phyloP scores from a whole-genome alignment of 2,329 filamentous ascomycete genomes.

The Colletotrichum trifolii region DNA sequence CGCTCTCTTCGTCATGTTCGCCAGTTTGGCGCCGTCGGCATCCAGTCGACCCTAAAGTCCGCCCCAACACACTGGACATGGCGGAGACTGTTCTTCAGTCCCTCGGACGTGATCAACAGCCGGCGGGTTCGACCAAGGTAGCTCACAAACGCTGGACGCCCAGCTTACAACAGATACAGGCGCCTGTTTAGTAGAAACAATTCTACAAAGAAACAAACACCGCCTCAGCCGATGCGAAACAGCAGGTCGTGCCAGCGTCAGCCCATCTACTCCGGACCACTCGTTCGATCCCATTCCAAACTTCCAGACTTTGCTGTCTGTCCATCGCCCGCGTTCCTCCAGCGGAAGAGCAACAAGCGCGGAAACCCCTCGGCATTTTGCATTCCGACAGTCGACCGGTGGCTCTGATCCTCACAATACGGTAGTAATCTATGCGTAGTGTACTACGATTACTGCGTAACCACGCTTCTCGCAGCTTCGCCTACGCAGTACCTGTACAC shows the following conservation, averaged over 20 bases:
- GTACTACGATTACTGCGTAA: too few relatives aligned
- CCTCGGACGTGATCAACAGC: slow-evolving; percentile 9
- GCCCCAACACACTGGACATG: slow-evolving; percentile 6
- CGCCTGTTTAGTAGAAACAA: neutral
- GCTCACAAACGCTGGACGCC: slow-evolving; percentile 28
- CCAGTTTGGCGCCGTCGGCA: neutral
- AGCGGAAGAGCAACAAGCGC: slow-evolving; percentile 24
- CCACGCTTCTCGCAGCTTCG: neutral
- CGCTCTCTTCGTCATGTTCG: slow-evolving; percentile 7
- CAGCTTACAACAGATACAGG: neutral
- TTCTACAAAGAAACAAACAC: slow-evolving; percentile 36
- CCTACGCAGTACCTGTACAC: neutral
- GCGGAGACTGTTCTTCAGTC: neutral
- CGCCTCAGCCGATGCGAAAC: slow-evolving; percentile 34
- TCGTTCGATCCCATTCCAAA: slow-evolving; percentile 4
- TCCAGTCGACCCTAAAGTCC: slow-evolving; percentile 1
- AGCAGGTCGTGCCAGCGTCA: slow-evolving; percentile 22
- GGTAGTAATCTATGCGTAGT: too few relatives aligned
- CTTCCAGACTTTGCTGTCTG: neutral
- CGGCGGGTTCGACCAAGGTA: slow-evolving; percentile 22
- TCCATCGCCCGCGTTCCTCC: neutral
- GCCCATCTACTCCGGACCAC: slow-evolving; percentile 7
- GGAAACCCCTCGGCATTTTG: neutral
- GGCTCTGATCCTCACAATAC: slow-evolving; percentile 16
- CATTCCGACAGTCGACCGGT: slow-evolving; percentile 7